Evolutionary conservation across 768 basidiomycete species (phyloP), one percentile per base, ranked within the genome.

Genomic region (Pleurotus citrinopileatus): DNA sequence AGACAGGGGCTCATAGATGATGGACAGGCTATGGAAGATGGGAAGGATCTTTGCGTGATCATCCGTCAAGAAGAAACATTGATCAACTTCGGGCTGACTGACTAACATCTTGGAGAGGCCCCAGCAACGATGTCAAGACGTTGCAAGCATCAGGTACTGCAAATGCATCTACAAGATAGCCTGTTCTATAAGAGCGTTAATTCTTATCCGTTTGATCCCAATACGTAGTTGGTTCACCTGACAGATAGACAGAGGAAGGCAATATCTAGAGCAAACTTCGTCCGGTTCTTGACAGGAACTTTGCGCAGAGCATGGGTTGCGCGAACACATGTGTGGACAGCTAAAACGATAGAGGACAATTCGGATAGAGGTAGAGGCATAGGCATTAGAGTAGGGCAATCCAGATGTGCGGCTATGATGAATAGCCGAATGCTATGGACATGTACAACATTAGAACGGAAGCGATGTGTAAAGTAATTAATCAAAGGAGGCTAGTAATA

Each of bases 151-250:
- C 60, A 20, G 68, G 55, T 0, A 76, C 68, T 4, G 61, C 61
- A 47, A 82, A 57, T 5, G 69, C 61, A 58, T 86, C 84, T 20
- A 84, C 73, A 2, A 86, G 69, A 62, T 79, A 82, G 19, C 72
- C 78, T 25, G 72, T 65, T 34, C 83, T 79, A 58, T 25, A 25
- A 27, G 17, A 46, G 12, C 17, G 29, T 23, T 50, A 23, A 47
- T 23, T 36, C n/a, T 32, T 7, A 29, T 52, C 29, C 17, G 25
- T 10, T 17, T 27, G 45, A 45, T 22, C 5, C 8, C 27, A 3
- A 28, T 27, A 17, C 45, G 26, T 23, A 5, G 26, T 25, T 10
- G 37, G 32, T 25, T 22, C 36, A 79, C 79, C 79, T 70, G 43
- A 79, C 57, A 47, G 69, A 63, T 17, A 74, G 62, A 4, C 71